phyloP scores from a whole-genome alignment of 257 asterid species.

The Solanum medicagineum region DNA sequence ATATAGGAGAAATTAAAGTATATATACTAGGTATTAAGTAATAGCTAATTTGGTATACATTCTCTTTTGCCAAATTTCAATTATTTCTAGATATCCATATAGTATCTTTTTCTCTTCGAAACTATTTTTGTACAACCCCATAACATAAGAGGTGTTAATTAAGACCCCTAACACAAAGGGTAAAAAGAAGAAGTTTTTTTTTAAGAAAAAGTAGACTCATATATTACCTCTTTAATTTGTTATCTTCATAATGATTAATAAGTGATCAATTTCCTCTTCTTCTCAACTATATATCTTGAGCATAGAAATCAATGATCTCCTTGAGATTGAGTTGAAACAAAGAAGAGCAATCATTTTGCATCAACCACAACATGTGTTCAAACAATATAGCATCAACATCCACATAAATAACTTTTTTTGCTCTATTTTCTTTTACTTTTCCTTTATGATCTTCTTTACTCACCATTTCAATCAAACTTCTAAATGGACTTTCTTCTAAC shows the following conservation, averaged over 20 bases:
- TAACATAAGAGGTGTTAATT: neutral
- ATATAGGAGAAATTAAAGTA: neutral
- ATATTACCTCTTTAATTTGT: neutral
- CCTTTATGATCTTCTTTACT: conserved; percentile 6
- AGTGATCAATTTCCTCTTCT: neutral
- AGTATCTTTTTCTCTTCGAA: neutral
- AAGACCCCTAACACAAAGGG: neutral
- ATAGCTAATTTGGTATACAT: neutral
- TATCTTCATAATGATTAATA: neutral
- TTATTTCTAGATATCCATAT: neutral
- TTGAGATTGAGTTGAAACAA: conserved; percentile 26
- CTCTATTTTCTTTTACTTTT: neutral
- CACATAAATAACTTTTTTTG: conserved; percentile 18
- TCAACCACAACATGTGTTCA: conserved; percentile 35
- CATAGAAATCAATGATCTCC: conserved; percentile 31
- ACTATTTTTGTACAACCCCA: neutral
- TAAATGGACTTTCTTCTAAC: conserved; percentile 17
- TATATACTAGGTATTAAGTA: neutral
- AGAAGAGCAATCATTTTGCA: conserved; percentile 35
- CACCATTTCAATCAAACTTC: conserved; percentile 19
- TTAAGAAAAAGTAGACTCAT: neutral
- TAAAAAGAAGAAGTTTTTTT: neutral
- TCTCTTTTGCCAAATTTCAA: neutral
- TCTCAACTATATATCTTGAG: conserved; percentile 15
- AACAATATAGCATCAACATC: conserved; percentile 35